phyloP scores from a whole-genome alignment of 2,329 filamentous ascomycete genomes.

The Graphilbum ipis-grandicollis region DNA sequence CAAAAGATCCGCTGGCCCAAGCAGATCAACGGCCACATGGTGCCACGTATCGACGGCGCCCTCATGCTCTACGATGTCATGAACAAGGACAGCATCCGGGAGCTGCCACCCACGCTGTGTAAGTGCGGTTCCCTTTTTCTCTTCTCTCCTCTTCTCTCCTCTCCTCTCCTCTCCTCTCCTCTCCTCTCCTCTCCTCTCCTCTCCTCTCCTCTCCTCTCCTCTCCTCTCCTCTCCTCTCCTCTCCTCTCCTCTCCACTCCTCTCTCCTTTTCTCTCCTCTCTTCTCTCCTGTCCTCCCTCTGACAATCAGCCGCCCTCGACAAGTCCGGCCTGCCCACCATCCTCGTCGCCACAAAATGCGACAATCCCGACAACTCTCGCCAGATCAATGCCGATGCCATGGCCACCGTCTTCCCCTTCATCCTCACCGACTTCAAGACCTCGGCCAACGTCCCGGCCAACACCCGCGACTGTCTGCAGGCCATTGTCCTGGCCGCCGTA shows the following conservation, averaged over 20 bases:
- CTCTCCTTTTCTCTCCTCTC: background rate
- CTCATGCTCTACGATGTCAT: constrained; percentile 79
- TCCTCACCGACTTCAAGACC: constrained; percentile 56
- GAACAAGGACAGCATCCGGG: constrained; percentile 55
- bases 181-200: no score
- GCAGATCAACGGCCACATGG: constrained; percentile 49
- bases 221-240: no score
- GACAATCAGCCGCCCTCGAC: constrained; percentile 47
- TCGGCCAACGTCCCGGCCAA: constrained; percentile 53
- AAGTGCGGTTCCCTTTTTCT: constrained; percentile 22
- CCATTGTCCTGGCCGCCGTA: constrained; percentile 57
- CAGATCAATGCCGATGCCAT: constrained; percentile 54
- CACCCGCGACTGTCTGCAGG: constrained; percentile 57
- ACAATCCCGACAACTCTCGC: constrained; percentile 51
- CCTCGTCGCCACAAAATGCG: constrained; percentile 81
- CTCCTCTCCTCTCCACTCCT: background rate
- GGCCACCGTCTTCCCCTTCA: constrained; percentile 45
- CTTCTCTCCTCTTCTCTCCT: background rate
- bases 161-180: background rate
- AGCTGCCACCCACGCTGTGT: constrained; percentile 65
- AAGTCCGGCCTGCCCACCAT: constrained; percentile 59
- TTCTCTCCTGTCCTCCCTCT: background rate
- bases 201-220: no score
- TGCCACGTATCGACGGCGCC: constrained; percentile 66
- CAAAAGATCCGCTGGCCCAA: constrained; percentile 49